Evolutionary conservation across 345 rosid genomes (phyloP), one percentile per base, ranked within the genome.

Genomic region (Hypericum androsaemum): DNA sequence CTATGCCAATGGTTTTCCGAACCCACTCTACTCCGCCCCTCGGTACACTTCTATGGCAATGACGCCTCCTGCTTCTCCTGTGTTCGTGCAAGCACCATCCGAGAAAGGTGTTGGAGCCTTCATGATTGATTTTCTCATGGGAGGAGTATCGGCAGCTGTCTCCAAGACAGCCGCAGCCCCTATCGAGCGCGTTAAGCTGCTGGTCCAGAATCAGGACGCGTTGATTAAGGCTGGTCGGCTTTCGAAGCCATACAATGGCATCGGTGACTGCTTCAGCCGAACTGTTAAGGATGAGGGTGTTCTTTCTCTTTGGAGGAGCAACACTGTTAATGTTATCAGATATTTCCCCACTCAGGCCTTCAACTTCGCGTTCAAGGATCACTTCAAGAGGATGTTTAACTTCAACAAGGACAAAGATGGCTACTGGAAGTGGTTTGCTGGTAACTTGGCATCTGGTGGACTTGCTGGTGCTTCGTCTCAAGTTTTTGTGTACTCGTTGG

Each of bases 1-100:
- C 13, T 69, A 49, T 63, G 57, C 43, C 52, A 58, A 67, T 63
- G 77, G 78, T 22, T 53, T 66, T 45, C 75, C 54, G 45, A 61
- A 60, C 70, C 58, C 67, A 28, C 50, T 77, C 39, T 73, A 58
- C 38, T 43, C 77, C 12, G 50, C 69, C 16, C 42, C 39, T 13
- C 76, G 64, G 9, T 61, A 45, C 50, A 38, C 55, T 54, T 67
- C 70, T 42, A 56, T 63, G 60, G 5, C 48, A 8, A 12, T 22
- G 11, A 11, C 7, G 5, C 14, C 13, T 44, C 48, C 6, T n/a
- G 16, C 13, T n/a, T 32, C 5, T 1, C 50, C 50, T 0, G 50
- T 46, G 50, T 13, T 12, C 10, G 50, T 46, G 0, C 50, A 46
- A 32, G 50, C 50, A 6, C 50, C 50, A 6, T 46, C 50, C 0